phyloP scores from a whole-genome alignment of 1,284 basidiomycete genomes.

The Polyporus tsugae region DNA sequence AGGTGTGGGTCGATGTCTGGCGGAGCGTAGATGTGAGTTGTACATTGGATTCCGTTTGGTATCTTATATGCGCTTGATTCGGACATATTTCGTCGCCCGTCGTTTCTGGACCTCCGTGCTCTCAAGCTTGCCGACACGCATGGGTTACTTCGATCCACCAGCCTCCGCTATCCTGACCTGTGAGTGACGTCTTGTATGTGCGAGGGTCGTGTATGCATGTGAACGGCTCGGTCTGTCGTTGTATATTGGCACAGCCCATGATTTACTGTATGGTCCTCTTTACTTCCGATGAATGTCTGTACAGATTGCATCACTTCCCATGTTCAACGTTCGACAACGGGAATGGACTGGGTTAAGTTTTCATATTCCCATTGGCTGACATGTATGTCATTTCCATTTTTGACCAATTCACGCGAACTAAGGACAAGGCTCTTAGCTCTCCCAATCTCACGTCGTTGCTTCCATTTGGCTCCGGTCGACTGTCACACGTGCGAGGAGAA shows the following conservation, averaged over 20 bases:
- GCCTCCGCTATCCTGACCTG: neutral
- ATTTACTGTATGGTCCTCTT: neutral
- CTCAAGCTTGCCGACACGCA: neutral
- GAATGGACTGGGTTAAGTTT: neutral
- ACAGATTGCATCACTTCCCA: neutral
- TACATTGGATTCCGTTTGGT: constrained; percentile 6
- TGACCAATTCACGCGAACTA: neutral
- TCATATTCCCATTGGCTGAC: neutral
- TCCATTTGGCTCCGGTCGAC: neutral
- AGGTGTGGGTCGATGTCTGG: neutral
- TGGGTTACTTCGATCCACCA: neutral
- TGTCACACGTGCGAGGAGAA: neutral
- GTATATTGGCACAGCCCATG: neutral
- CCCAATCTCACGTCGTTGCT: neutral
- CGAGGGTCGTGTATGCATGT: neutral
- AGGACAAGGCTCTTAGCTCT: neutral
- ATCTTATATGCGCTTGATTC: constrained; percentile 9
- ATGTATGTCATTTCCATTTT: neutral
- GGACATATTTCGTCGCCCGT: neutral
- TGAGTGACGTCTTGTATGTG: neutral
- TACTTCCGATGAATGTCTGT: neutral
- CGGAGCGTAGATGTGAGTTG: constrained; percentile 9
- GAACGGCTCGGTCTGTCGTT: neutral
- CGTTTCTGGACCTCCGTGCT: neutral
- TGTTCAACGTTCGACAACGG: constrained; percentile 4